Evolutionary conservation across 768 basidiomycete genomes (phyloP), one percentile per base, ranked within the genome.

Genomic region (Kwoniella europaea): DNA sequence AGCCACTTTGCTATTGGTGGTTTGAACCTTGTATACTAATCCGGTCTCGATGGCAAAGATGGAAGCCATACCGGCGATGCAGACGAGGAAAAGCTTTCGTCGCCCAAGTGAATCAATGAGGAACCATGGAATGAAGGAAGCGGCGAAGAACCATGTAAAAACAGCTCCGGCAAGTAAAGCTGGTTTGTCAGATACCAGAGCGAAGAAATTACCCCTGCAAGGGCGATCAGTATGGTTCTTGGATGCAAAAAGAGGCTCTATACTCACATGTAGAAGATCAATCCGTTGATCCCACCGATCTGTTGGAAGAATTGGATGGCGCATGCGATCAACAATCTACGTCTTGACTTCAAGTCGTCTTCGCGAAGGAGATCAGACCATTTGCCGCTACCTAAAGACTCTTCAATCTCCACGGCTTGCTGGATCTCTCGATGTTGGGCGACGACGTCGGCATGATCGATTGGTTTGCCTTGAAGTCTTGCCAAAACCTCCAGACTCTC

Each of bases 141-240:
- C 79, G 64, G 79, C 68, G 70, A 82, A 82, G 76, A 82, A 82
- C 79, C 80, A 82, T 12, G 76, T 79, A 69, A 80, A 80, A 13
- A 80, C 67, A 44, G 70, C 68, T 15, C 79, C 79, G 35, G 79
- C 68, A 10, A 80, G 67, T 2, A 80, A 68, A n/a, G 76, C 69
- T 10, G 74, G 66, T 10, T 63, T 58, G 55, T 77, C 71, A 15
- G 71, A 62, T 29, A 70, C 68, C 10, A 78, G 65, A 27, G 66
- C 70, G 52, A 80, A 65, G 56, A 78, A 72, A 5, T 67, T 74
- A n/a, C 74, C 71, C 24, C 72, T 68, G 29, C n/a, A 50, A 24
- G 16, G 52, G 10, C 27, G 52, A 65, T 13, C 63, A 27, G 10
- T 15, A 27, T 65, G 10, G 54, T 10, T 20, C 22, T 65, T 7